Percentiles rank a stretch among this genome's conserved stretches.
Conservation (phyloP, 1,284 basidiomycete species). For the Irpex rosettiformis region DNA sequence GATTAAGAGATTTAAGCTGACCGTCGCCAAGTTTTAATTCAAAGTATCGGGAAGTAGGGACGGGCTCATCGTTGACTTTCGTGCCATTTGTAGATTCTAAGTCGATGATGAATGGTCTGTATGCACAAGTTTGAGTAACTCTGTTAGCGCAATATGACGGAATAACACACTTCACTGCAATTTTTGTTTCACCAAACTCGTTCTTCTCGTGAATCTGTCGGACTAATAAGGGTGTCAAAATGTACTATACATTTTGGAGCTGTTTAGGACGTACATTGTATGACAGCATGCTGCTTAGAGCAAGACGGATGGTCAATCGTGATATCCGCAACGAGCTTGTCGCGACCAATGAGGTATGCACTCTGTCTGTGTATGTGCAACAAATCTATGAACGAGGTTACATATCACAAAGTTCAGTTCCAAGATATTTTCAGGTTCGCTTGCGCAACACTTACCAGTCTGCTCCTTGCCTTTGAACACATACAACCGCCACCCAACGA, state of each 20-base stretch:
- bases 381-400: slow-evolving; percentile 60
- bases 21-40: slow-evolving; percentile 88
- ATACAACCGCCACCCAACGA: slow-evolving; percentile 89
- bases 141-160: slow-evolving; percentile 5
- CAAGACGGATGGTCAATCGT: slow-evolving; percentile 93
- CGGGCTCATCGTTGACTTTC: slow-evolving; percentile 81
- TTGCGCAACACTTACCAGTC: slow-evolving; percentile 62
- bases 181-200: slow-evolving; percentile 81
- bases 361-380: slow-evolving; percentile 92
- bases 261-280: slow-evolving; percentile 68
- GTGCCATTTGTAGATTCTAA: slow-evolving; percentile 97
- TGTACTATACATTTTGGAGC: slow-evolving; percentile 2
- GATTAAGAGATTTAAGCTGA: slow-evolving; percentile 38
- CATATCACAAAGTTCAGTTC: background rate
- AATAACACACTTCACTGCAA: slow-evolving; percentile 70
- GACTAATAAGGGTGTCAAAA: slow-evolving; percentile 39
- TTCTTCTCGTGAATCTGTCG: slow-evolving; percentile 84
- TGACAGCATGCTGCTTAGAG: slow-evolving; percentile 97
- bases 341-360: slow-evolving; percentile 91
- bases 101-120: slow-evolving; percentile 89
- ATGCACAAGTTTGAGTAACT: slow-evolving; percentile 12
- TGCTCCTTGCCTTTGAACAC: slow-evolving; percentile 96
- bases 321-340: slow-evolving; percentile 86
- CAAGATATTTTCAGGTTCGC: background rate
- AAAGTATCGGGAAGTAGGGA: slow-evolving; percentile 88